Percentiles rank a stretch among this genome's conserved stretches.
Conservation (phyloP, 2,329 filamentous ascomycete species). For the Colletotrichum sidae region DNA sequence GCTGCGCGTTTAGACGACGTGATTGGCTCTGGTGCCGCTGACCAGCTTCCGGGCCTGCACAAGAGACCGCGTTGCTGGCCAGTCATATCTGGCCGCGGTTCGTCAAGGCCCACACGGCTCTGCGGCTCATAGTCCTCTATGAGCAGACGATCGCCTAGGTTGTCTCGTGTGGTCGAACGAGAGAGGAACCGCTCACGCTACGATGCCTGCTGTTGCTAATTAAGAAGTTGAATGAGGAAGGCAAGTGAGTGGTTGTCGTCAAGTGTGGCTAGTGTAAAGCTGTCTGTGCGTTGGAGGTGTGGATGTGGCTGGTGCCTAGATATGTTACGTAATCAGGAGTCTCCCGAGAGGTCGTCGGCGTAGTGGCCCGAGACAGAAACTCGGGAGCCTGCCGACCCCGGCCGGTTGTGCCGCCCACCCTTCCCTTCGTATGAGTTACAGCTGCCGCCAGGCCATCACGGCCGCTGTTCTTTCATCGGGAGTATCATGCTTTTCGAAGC, state of each 20-base stretch:
- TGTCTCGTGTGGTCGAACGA: conserved; percentile 28
- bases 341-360: too few relatives aligned
- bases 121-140: conserved; percentile 7
- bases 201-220: conserved; percentile 7
- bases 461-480: too few relatives aligned
- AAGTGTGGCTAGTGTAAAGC: background rate
- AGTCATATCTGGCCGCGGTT: conserved; percentile 34
- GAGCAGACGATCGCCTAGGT: background rate
- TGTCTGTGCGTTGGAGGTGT: too few relatives aligned
- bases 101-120: conserved; percentile 12
- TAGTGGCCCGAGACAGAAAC: too few relatives aligned
- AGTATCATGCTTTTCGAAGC: too few relatives aligned
- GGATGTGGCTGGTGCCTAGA: too few relatives aligned
- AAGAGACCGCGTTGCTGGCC: conserved; percentile 28
- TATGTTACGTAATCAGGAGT: background rate
- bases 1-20: conserved; percentile 15
- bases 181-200: background rate
- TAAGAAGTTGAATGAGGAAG: conserved; percentile 1
- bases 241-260: conserved; percentile 12
- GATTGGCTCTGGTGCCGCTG: conserved; percentile 38
- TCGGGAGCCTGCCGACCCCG: too few relatives aligned
- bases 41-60: conserved; percentile 35
- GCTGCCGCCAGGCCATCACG: too few relatives aligned
- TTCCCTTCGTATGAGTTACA: too few relatives aligned
- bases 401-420: too few relatives aligned